Evolutionary conservation across 2,329 filamentous ascomycete species (phyloP), one percentile per base, ranked within the genome.

Genomic region (Magnaporthiopsis incrustans): DNA sequence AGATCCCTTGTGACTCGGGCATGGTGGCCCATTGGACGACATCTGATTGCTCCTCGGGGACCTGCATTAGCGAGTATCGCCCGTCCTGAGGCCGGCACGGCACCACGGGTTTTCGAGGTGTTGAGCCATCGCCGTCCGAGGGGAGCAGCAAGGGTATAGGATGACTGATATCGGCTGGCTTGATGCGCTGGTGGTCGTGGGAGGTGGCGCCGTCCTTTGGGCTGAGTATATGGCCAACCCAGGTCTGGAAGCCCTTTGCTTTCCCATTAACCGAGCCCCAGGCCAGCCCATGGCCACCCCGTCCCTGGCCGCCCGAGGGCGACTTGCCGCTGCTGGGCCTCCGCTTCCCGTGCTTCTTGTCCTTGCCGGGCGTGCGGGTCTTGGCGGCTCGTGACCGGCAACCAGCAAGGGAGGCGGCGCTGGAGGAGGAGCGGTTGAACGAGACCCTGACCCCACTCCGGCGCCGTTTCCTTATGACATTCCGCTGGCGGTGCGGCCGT

Each of bases 391-490:
- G 30, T 15, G 27, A 25, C 18, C 58, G 58, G 11, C 1, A 30
- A 35, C 58, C 18, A 22, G 56, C 7, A 15, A 57, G 59, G 5
- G 66, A 69, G 11, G 62, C 64, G 12, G 63, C 67, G 30, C 68
- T 65, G 57, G 65, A 60, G 3, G 67, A 66, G 26, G 70, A 69
- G 33, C 68, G 67, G 32, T 44, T 64, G 27, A 71, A 71, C 1
- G 71, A 72, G 63, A 76, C 72, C 61, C 75, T 75, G 60, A 76
- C 75, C 61, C 70, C 75, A 62, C 73, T 68, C 32, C 72, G 71
- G 63, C 72, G 71, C 65, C 62, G 62, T 35, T 71, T 75, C 18
- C 69, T 72, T 57, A 73, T 71, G 35, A 75, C 72, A 30, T 73
- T 73, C 57, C 73, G 74, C 67, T 79, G 77, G 57, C 71, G 72